phyloP scores from a whole-genome alignment of 768 basidiomycete genomes.

The Psilocybe cyanescens region DNA sequence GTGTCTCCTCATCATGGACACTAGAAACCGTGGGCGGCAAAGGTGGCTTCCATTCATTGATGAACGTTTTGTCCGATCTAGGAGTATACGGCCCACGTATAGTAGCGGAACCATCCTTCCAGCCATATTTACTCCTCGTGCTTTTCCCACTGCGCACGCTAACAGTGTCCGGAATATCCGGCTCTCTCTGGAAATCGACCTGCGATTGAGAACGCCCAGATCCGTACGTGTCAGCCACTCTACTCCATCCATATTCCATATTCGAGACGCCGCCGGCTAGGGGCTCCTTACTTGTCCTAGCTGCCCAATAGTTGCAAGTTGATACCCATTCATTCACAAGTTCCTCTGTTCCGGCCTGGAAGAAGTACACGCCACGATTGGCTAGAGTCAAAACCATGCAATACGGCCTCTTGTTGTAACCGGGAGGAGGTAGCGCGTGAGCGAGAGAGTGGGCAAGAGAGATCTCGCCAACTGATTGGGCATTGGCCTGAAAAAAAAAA shows the following conservation, averaged over 20 bases:
- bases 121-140: constrained; percentile 71
- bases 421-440: constrained; percentile 86
- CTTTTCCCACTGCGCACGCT: constrained; percentile 82
- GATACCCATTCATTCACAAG: constrained; percentile 99
- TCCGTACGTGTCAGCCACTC: constrained; percentile 58
- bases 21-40: constrained; percentile 83
- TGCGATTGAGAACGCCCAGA: constrained; percentile 63
- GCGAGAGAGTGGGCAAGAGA: constrained; percentile 87
- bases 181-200: constrained; percentile 50
- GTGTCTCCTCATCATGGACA: constrained; percentile 88
- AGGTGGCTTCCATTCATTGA: constrained; percentile 96
- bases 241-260: constrained; percentile 99
- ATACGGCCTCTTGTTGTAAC: constrained; percentile 91
- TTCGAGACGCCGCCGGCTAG: constrained; percentile 96
- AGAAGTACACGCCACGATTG: constrained; percentile 92
- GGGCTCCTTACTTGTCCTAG: constrained; percentile 93
- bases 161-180: constrained; percentile 61
- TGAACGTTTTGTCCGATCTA: constrained; percentile 72
- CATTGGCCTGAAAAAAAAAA: constrained; percentile 69
- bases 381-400: constrained; percentile 94
- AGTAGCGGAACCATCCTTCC: constrained; percentile 70
- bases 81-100: constrained; percentile 72
- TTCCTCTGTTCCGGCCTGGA: constrained; percentile 98
- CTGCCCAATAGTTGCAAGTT: constrained; percentile 99
- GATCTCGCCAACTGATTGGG: constrained; percentile 80